Percentiles rank a stretch among this genome's conserved stretches.
Conservation (phyloP, 805 yeast genomes). For the Suhomyces tanzawaensis region DNA sequence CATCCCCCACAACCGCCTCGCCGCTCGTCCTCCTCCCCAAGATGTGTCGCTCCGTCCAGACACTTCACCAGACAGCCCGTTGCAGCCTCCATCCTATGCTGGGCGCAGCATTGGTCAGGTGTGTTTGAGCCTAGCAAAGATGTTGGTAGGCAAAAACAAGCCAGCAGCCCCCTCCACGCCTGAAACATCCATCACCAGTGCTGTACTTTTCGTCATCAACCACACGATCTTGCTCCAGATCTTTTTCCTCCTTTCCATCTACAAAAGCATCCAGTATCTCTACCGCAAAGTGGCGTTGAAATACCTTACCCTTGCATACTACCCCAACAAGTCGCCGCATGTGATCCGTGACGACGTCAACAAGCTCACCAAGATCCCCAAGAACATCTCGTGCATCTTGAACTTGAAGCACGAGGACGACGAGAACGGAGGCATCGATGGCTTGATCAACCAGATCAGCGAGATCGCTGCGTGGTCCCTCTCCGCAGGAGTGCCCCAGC, state of each 20-base stretch:
- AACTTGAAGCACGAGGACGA: slow-evolving; percentile 71
- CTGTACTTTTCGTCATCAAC: slow-evolving; percentile 4
- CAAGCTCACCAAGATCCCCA: slow-evolving; percentile 73
- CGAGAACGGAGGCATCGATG: slow-evolving; percentile 87
- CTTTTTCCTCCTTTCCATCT: slow-evolving; percentile 55
- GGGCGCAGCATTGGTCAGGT: too few species aligned
- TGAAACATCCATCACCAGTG: too few species aligned
- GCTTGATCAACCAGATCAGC: slow-evolving; percentile 70
- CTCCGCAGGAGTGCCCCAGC: slow-evolving; percentile 76
- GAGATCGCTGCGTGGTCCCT: slow-evolving; percentile 84
- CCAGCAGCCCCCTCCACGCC: too few species aligned
- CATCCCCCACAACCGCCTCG: too few species aligned
- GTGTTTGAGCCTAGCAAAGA: too few species aligned
- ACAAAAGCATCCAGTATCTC: slow-evolving; percentile 50
- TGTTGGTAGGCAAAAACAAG: too few species aligned
- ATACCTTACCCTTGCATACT: slow-evolving; percentile 58
- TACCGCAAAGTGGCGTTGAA: slow-evolving; percentile 55
- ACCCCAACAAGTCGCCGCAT: slow-evolving; percentile 73
- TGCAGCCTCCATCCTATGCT: too few species aligned
- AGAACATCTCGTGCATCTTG: slow-evolving; percentile 70
- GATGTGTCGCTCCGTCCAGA: too few species aligned
- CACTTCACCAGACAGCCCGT: too few species aligned
- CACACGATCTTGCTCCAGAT: slow-evolving; percentile 50
- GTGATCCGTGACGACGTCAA: slow-evolving; percentile 80
- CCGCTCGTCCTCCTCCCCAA: too few species aligned